Evolutionary conservation across 2,329 filamentous ascomycete genomes (phyloP), one percentile per base, ranked within the genome.

Genomic region (Aspergillus sp.): DNA sequence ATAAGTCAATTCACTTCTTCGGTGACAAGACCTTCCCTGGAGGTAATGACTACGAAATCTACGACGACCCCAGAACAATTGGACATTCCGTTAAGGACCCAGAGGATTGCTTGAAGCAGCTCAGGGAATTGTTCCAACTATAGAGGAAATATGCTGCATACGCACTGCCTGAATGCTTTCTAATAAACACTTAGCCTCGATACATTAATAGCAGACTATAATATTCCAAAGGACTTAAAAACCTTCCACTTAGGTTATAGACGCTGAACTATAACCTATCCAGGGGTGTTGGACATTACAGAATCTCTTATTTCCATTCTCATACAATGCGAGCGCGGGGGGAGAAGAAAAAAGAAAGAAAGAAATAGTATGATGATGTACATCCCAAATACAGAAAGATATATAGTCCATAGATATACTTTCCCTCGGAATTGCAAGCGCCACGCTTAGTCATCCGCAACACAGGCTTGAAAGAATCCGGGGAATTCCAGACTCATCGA

Each of bases 1-100:
- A 93, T 82, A 90, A 86, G 66, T 93, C 85, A 44, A 89, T 98
- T 66, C 95, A 98, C 82, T 98, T 98, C 84, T 99, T 98, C 70
- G 95, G 95, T 64, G 95, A 99, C 83, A 99, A 98, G 87, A 90
- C 90, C 24, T 87, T 86, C 72, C 78, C 88, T 74, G 93, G 95
- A 62, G 95, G 95, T 61, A 99, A 98, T 75, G 95, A 99, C 78
- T 93, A 88, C 73, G 93, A 98, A 81, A 97, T 99, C 72, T 98
- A 89, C 76, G 81, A 79, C 64, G 93, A 98, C 73, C 71, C 83
- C 54, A 83, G 93, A 70, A 96, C 90, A 36, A 87, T 89, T 59
- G 95, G 95, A 2, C 95, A 99, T 78, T 81, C 87, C 24, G 95
- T 98, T 64, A 85, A 81, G 64, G 84, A 83, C 42, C 93, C 93